These are phyloP conservation scores for Diversispora eburnea DNA, from an alignment of 192 early-diverging fungal species.

Conservation along the genomic window DNA sequence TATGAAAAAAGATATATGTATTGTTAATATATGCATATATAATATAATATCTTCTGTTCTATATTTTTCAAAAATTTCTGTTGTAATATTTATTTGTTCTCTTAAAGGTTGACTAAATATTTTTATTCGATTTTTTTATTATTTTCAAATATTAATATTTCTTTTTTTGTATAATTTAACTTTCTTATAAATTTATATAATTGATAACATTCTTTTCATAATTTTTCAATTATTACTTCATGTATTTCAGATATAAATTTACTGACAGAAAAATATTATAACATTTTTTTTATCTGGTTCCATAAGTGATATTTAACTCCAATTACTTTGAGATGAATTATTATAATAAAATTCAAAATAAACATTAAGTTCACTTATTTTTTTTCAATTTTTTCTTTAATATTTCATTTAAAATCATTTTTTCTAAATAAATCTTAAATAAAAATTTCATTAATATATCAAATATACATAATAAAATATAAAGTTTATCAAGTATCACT, in stretches of 20 bases:
- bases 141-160: background rate
- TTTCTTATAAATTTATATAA: background rate
- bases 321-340: background rate
- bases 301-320: background rate
- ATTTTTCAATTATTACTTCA: background rate
- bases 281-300: background rate
- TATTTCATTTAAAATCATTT: constrained; percentile 1
- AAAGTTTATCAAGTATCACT: background rate
- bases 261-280: background rate
- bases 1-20: background rate
- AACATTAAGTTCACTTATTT: background rate
- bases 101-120: background rate
- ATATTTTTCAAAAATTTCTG: background rate
- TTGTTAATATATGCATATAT: background rate
- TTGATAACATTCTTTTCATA: background rate
- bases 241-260: background rate
- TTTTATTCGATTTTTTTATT: background rate
- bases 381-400: background rate
- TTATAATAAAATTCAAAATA: background rate
- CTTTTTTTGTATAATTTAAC: background rate
- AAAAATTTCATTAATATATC: constrained; percentile 9
- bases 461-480: background rate
- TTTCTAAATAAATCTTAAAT: constrained; percentile 1
- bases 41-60: background rate
- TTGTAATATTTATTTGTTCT: background rate